Base-by-base conservation (phyloP, 805 yeast genomes). In the Starmerella apicola region DNA sequence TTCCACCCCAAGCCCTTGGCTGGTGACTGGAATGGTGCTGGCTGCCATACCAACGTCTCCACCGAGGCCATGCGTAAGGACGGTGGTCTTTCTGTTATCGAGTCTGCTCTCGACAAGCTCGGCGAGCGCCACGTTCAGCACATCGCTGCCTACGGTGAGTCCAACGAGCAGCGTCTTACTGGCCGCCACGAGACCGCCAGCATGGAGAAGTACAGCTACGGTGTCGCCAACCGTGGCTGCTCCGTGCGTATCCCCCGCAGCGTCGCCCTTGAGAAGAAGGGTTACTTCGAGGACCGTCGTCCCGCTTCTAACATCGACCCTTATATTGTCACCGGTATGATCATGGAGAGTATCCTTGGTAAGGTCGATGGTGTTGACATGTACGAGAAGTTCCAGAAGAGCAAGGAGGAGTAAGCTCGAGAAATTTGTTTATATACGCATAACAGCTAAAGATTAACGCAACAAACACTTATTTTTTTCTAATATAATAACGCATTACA, bases 21-120 rank as follows among this genome's bases (percentile, higher is more conserved):
- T 72, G 97, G 97, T 56, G 97, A 88, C 70, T 91, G 97, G 97
- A 91, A 91, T 65, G 98, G 98, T 72, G 97, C 98, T 64, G 98
- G 98, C 59, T 88, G 97, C 74, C 98, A 91, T 70, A 91, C 98
- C 64, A 91, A 91, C 65, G 97, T 91, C 46, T 85, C 96, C 36
- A 91, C 98, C 56, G 74, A 71, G 64, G 61, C 60, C 37, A 91
- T 88, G 97, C 85, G 98, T 74, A 63, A 60, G 27, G 81, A 83
- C 62, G 98, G 98, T 65, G 98, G 98, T 63, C 83, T 91, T 85
- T 81, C 82, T 66, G 70, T 65, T 65, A 91, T 91, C 60, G 95
- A 91, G 60, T 81, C 70, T 41, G 97, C 97, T 45, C 76, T 91
- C 59, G 83, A 79, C 63, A 84, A 83, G 72, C 77, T 91, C 59